Conservation (phyloP, 1,284 basidiomycete species). For the Leucoagaricus sp. region DNA sequence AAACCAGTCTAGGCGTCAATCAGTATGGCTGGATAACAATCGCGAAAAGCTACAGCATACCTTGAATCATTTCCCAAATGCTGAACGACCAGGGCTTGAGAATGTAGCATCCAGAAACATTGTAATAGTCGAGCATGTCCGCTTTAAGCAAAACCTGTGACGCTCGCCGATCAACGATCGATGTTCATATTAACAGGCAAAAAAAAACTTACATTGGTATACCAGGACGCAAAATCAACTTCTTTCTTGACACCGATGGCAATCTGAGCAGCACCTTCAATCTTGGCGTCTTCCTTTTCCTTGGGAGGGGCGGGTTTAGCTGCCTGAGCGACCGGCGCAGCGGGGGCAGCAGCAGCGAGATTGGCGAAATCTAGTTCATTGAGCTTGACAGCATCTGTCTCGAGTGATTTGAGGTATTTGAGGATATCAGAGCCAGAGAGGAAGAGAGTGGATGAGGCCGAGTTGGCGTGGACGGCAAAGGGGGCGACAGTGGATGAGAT, state of each 20-base stretch:
- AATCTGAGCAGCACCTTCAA: conserved; percentile 87
- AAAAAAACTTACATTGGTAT: conserved; percentile 75
- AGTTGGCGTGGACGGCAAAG: conserved; percentile 77
- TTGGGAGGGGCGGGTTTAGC: conserved; percentile 48
- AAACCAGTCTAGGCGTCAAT: conserved; percentile 77
- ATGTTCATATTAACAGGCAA: neutral
- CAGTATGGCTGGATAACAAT: conserved; percentile 1
- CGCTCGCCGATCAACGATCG: conserved; percentile 15
- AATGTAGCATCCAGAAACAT: conserved; percentile 98
- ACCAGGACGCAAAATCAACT: conserved; percentile 93
- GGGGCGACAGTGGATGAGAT: conserved; percentile 64
- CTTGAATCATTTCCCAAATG: conserved; percentile 96
- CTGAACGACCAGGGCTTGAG: conserved; percentile 97
- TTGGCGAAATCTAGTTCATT: conserved; percentile 76
- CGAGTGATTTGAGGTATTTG: conserved; percentile 71
- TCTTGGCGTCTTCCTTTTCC: conserved; percentile 77
- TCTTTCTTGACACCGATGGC: conserved; percentile 95
- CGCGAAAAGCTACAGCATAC: conserved; percentile 39
- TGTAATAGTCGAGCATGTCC: conserved; percentile 99
- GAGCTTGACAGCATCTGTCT: conserved; percentile 61
- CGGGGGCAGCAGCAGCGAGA: conserved; percentile 50
- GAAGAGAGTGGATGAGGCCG: conserved; percentile 73
- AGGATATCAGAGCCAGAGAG: conserved; percentile 76
- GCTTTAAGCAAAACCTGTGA: conserved; percentile 92
- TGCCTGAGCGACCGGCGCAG: conserved; percentile 33